A percentile compares a stretch with the other conserved stretches of the same genome.
phyloP scores from a whole-genome alignment of 441 rosid genomes.

The Croton laevigatus region DNA sequence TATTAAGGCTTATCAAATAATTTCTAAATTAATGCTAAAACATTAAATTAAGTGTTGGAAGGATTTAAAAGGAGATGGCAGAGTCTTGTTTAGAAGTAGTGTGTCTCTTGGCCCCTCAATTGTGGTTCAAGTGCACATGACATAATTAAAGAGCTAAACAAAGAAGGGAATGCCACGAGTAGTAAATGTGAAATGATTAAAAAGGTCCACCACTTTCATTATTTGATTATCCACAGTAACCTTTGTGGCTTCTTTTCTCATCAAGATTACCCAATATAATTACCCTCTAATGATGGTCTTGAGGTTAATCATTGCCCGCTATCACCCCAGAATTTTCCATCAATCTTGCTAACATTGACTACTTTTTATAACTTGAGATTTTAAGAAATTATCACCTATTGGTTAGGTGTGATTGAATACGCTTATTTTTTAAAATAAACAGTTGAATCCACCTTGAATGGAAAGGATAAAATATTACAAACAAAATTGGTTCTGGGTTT shows the following conservation, averaged over 20 bases:
- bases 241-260: slow-evolving; percentile 27
- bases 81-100: slow-evolving; percentile 15
- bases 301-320: slow-evolving; percentile 22
- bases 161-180: slow-evolving; percentile 19
- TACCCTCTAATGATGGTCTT: slow-evolving; percentile 28
- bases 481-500: too few species aligned
- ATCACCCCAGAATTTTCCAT: slow-evolving; percentile 23
- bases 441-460: too few species aligned
- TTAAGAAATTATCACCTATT: too few species aligned
- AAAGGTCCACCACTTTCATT: slow-evolving; percentile 34
- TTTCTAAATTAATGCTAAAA: too few species aligned
- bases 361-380: neutral
- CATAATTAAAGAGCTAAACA: slow-evolving; percentile 14
- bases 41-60: too few species aligned
- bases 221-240: slow-evolving; percentile 30
- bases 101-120: slow-evolving; percentile 10
- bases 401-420: too few species aligned
- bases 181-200: slow-evolving; percentile 34
- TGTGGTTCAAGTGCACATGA: slow-evolving; percentile 24
- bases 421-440: too few species aligned
- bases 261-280: slow-evolving; percentile 23
- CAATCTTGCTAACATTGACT: slow-evolving; percentile 26
- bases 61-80: neutral
- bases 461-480: too few species aligned
- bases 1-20: too few species aligned